A percentile compares a stretch with the other conserved stretches of the same genome.
Evolutionary conservation across 202 grass and related monocot genomes (phyloP).

Genomic region (Sporobolus alterniflorus): DNA sequence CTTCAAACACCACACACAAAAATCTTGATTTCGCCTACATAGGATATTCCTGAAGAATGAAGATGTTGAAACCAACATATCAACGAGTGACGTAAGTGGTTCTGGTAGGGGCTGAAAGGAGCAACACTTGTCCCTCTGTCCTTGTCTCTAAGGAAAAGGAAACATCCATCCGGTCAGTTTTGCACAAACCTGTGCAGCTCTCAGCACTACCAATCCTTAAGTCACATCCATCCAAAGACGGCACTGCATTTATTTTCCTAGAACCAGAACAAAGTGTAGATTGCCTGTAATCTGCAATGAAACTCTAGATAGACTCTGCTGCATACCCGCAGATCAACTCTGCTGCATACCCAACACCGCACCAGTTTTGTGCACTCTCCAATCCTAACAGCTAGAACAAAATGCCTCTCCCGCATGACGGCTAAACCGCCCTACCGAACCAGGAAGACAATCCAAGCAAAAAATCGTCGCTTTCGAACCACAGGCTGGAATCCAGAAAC

Average conservation of each 20-base stretch:
- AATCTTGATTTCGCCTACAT: background rate
- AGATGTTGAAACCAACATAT: constrained; percentile 22
- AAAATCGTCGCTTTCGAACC: background rate
- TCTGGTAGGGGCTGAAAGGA: constrained; percentile 6
- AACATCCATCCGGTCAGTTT: background rate
- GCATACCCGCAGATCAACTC: background rate
- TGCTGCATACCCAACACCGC: background rate
- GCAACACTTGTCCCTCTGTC: background rate
- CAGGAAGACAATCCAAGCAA: background rate
- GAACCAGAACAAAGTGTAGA: background rate
- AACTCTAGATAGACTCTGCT: constrained; percentile 1
- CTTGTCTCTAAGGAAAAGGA: background rate
- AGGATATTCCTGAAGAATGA: constrained; percentile 11
- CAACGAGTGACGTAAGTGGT: constrained; percentile 11
- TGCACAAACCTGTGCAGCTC: background rate
- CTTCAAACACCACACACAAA: background rate
- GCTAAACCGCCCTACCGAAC: too few relatives aligned
- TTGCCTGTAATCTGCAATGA: background rate
- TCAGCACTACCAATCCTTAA: background rate
- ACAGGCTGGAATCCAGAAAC: background rate
- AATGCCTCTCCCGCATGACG: too few relatives aligned
- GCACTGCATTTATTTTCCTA: background rate
- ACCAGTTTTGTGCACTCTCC: background rate
- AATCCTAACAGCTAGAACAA: too few relatives aligned
- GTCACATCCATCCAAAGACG: background rate